Evolutionary conservation across 148 eudicot species (phyloP), one percentile per base, ranked within the genome.

Genomic region (Selenicereus undatus): DNA sequence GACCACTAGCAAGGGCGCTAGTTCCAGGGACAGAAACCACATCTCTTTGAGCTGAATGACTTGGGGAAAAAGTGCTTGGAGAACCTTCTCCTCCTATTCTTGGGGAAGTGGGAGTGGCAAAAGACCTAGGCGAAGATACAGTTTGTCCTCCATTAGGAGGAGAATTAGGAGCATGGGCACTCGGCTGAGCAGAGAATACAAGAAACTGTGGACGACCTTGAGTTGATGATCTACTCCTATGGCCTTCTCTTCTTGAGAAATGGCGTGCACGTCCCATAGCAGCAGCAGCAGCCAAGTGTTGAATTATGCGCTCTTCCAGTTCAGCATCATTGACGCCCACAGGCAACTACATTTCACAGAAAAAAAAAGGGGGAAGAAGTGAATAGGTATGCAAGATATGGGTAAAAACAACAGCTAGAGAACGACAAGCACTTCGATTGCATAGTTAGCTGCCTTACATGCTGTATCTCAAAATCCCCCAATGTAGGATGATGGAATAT

Each of bases 261-360:
- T 93, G 93, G 10, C 97, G 95, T 9, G 98, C 90, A 83, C 99
- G 89, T 64, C 99, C 97, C 99, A 96, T 93, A 36, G 97, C 97
- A 69, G 99, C 97, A 3, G 99, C 99, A 45, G 99, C 98, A 20
- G 99, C 98, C 77, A 96, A 85, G 86, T 96, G 99, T 84, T 96
- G 99, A 84, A 96, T 90, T 65, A 96, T 93, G 75, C 97, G 93
- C 87, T 96, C 99, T 86, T 96, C 99, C 75, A 96, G 94, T 81
- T 96, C 99, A 78, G 97, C 90, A 78, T 96, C 98, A 79, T 90
- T 92, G 64, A 86, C 94, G 74, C 90, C 89, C 71, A 82, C 95
- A 18, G 99, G 95, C 82, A 93, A 78, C 98, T 96, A 90, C 30
- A 81, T 76, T 51, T 26, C 82, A 78, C 56, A 77, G 5, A 75